Conservation (phyloP, 345 rosid genomes). For the Salix koriyanagi region DNA sequence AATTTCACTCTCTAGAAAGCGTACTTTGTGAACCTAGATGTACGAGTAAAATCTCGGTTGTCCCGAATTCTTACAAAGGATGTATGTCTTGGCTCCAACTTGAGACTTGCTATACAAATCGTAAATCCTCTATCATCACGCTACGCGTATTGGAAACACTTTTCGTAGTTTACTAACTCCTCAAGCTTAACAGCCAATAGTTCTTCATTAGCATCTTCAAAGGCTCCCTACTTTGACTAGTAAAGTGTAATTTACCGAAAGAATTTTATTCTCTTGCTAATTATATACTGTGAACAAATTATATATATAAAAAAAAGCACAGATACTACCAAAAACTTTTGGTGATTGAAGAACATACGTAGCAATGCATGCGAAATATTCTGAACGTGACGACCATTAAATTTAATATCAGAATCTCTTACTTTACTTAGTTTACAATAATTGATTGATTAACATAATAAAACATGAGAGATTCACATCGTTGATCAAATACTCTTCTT, state of each 20-base stretch:
- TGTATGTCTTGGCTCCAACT: fast-evolving
- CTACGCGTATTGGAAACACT: background rate
- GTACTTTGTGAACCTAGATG: fast-evolving
- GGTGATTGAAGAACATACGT: background rate
- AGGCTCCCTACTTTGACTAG: slow-evolving; percentile 11
- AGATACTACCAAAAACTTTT: background rate
- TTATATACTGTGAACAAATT: background rate
- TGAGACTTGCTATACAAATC: fast-evolving
- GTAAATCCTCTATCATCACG: fast-evolving
- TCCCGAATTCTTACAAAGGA: fast-evolving
- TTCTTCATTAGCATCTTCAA: slow-evolving; percentile 10
- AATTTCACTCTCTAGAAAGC: fast-evolving
- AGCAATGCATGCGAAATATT: slow-evolving; percentile 31
- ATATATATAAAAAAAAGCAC: background rate
- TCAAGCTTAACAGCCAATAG: background rate
- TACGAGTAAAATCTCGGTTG: too few species aligned
- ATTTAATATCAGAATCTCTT: slow-evolving; percentile 22
- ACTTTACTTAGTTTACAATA: background rate
- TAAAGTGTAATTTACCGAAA: slow-evolving; percentile 17
- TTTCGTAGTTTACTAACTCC: background rate
- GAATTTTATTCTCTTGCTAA: background rate
- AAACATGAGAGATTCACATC: slow-evolving; percentile 10
- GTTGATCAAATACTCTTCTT: background rate
- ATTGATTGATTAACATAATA: background rate
- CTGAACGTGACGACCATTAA: slow-evolving; percentile 13